phyloP scores from a whole-genome alignment of 2,329 filamentous ascomycete species.

The Ophiostoma sp. region DNA sequence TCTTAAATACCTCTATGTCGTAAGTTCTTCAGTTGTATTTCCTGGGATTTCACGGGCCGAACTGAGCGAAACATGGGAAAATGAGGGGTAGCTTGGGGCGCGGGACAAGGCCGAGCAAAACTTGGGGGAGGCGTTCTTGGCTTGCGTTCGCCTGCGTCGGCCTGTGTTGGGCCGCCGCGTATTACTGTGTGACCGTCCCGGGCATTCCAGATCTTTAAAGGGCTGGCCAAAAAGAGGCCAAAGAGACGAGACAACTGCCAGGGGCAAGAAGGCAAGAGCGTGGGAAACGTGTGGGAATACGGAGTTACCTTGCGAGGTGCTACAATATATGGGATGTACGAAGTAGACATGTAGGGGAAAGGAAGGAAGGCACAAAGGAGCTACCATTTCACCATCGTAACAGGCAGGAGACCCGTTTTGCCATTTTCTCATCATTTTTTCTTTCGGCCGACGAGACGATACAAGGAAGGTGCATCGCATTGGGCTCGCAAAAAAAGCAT shows the following conservation, averaged over 20 bases:
- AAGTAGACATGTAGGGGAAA: neutral
- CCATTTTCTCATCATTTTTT: neutral
- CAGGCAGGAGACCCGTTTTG: neutral
- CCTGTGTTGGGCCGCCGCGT: neutral
- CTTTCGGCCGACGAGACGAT: neutral
- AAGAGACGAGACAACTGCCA: neutral
- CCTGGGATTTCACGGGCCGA: neutral
- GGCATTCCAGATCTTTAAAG: neutral
- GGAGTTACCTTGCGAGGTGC: neutral
- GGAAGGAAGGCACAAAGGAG: neutral
- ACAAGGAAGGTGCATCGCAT: neutral
- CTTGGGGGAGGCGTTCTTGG: neutral
- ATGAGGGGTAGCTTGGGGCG: constrained; percentile 1
- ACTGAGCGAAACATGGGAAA: neutral
- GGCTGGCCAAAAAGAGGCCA: neutral
- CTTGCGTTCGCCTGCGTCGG: neutral
- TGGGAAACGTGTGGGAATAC: neutral
- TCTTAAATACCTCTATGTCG: neutral
- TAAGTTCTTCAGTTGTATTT: neutral
- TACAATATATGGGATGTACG: neutral
- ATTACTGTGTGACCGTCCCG: constrained; percentile 11
- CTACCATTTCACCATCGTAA: neutral
- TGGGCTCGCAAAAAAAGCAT: neutral
- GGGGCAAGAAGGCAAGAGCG: neutral
- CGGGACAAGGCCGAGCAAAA: neutral